A percentile compares a stretch with the other conserved stretches of the same genome.
These are phyloP conservation scores for Trametes sanguinea DNA, from an alignment of 768 basidiomycete genomes.

Conservation along the genomic window DNA sequence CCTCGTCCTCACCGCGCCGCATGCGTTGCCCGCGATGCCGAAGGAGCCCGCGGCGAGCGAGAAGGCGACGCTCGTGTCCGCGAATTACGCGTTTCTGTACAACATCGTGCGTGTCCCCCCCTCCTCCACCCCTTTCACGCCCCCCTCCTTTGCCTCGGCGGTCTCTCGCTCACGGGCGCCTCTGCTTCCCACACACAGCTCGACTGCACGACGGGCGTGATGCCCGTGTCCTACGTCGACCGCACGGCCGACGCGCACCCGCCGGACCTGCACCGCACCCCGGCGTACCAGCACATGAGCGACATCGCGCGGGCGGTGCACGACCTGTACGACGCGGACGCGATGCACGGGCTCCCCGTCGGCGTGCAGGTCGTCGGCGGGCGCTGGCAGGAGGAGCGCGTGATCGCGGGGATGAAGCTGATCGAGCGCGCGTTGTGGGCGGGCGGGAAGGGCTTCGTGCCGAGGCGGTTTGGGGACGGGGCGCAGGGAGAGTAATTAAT, in stretches of 20 bases:
- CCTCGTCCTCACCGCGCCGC: slow-evolving; percentile 43
- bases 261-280: slow-evolving; percentile 26
- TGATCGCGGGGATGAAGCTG: slow-evolving; percentile 47
- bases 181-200: slow-evolving; percentile 31
- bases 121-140: not conserved
- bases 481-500: not conserved
- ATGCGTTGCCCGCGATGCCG: slow-evolving; percentile 43
- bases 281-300: slow-evolving; percentile 33
- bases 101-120: slow-evolving; percentile 42
- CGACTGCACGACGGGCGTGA: slow-evolving; percentile 47
- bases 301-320: slow-evolving; percentile 43
- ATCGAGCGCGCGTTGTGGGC: slow-evolving; percentile 33
- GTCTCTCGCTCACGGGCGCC: not conserved
- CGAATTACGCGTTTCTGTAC: slow-evolving; percentile 41
- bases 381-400: slow-evolving; percentile 50
- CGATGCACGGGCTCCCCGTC: slow-evolving; percentile 49
- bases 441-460: slow-evolving; percentile 16
- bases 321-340: slow-evolving; percentile 41
- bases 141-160: too few relatives aligned
- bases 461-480: slow-evolving; percentile 2
- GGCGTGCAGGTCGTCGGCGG: slow-evolving; percentile 46
- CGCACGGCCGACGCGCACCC: slow-evolving; percentile 35
- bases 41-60: slow-evolving; percentile 24
- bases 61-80: slow-evolving; percentile 36
- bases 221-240: slow-evolving; percentile 47